Percentiles rank a stretch among this genome's conserved stretches.
Conservation (phyloP, 2,329 filamentous ascomycete species). For the Cladophialophora immunda region DNA sequence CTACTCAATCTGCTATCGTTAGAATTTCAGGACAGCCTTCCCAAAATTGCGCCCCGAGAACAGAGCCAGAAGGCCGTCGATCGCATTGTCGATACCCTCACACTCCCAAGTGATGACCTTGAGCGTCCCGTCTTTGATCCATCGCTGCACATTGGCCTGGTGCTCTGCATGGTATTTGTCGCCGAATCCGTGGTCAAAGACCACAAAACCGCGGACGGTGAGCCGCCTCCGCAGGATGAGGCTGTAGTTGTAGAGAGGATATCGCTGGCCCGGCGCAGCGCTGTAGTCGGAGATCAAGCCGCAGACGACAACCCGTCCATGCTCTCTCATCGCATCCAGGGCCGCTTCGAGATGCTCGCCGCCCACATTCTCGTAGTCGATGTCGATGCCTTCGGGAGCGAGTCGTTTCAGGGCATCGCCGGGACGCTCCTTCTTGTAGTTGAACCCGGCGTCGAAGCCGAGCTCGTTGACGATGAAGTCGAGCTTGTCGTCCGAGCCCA, state of each 20-base stretch:
- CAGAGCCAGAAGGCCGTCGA: conserved; percentile 77
- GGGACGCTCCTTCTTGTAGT: conserved; percentile 84
- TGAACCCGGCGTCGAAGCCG: conserved; percentile 77
- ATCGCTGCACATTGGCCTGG: conserved; percentile 77
- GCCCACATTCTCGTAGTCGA: conserved; percentile 83
- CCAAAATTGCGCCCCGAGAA: conserved; percentile 83
- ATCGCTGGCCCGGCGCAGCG: conserved; percentile 61
- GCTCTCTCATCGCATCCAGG: conserved; percentile 68
- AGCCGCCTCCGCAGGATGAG: conserved; percentile 72
- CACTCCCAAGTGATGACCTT: conserved; percentile 74
- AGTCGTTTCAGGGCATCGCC: conserved; percentile 72
- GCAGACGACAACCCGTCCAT: conserved; percentile 71
- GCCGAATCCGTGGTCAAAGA: conserved; percentile 71
- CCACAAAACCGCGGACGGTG: conserved; percentile 77
- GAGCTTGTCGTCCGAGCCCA: conserved; percentile 82
- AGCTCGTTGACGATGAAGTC: conserved; percentile 74
- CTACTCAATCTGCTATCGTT: too few relatives aligned
- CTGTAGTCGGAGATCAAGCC: conserved; percentile 78
- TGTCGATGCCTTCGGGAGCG: conserved; percentile 79
- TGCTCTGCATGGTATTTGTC: conserved; percentile 73
- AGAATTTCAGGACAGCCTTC: conserved; percentile 76
- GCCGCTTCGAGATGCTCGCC: conserved; percentile 67
- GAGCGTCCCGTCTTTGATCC: conserved; percentile 78
- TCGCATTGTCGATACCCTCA: conserved; percentile 78
- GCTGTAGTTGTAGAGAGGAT: conserved; percentile 73